Percentiles rank a stretch among this genome's conserved stretches.
These are phyloP conservation scores for Pulveroboletus sp. DNA, from an alignment of 768 basidiomycete genomes.

Conservation along the genomic window DNA sequence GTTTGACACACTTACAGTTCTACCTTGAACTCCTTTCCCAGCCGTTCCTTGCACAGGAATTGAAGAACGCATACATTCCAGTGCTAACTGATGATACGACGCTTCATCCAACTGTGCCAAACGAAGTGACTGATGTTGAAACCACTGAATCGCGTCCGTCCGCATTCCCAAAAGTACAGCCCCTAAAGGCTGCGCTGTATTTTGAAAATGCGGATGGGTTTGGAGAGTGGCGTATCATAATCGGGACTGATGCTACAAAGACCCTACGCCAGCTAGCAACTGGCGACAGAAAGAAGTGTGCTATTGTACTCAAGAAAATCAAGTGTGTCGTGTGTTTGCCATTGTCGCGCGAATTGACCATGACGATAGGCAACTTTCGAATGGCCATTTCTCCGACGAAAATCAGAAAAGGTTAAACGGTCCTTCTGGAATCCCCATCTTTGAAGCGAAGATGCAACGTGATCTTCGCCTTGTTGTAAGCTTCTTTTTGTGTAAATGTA, in stretches of 20 bases:
- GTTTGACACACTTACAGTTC: slow-evolving; percentile 16
- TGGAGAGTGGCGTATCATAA: slow-evolving; percentile 60
- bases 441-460: slow-evolving; percentile 62
- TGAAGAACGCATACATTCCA: slow-evolving; percentile 11
- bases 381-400: slow-evolving; percentile 63
- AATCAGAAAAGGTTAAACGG: slow-evolving; percentile 61
- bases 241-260: slow-evolving; percentile 46
- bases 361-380: slow-evolving; percentile 55
- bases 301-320: slow-evolving; percentile 64
- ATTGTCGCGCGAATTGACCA: background rate
- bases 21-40: slow-evolving; percentile 23
- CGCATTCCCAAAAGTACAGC: slow-evolving; percentile 47
- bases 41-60: slow-evolving; percentile 9
- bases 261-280: slow-evolving; percentile 47
- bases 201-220: slow-evolving; percentile 58
- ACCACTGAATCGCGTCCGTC: slow-evolving; percentile 14
- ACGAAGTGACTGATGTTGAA: background rate
- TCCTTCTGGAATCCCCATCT: slow-evolving; percentile 50
- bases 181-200: slow-evolving; percentile 57
- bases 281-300: slow-evolving; percentile 44
- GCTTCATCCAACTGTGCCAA: background rate
- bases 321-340: slow-evolving; percentile 37
- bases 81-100: background rate
- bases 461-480: slow-evolving; percentile 50
- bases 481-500: background rate